Evolutionary conservation across 2,329 filamentous ascomycete species (phyloP), one percentile per base, ranked within the genome.

Genomic region (Fusarium dlaminii): DNA sequence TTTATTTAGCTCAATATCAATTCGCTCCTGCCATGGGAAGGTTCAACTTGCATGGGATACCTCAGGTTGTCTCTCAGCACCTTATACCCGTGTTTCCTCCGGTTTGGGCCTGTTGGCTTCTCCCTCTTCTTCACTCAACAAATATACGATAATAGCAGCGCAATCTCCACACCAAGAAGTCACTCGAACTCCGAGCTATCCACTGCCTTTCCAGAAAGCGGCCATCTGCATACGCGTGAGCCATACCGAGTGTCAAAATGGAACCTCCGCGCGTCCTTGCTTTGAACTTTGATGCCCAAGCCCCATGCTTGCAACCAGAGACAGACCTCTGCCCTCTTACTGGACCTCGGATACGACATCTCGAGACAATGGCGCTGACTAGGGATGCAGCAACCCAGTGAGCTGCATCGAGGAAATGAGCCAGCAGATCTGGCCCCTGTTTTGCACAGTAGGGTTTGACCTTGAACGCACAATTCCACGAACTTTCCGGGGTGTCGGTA

Each of bases 341-440:
- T 65, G 42, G 60, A 67, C 20, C 39, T 45, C 34, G 49, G 30
- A 40, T 63, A 55, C 49, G 48, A 63, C 46, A 54, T 54, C 40
- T 48, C 42, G 55, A 70, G 70, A 63, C 69, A 48, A 68, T 73
- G 67, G 62, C 73, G 73, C 63, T 54, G 48, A 52, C 49, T 68
- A 63, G 46, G 39, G 37, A 45, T 59, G 67, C 58, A 65, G 58
- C 56, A 58, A 49, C 51, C 62, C 54, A 68, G 48, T 13, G 40
- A 55, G 45, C 45, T 70, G 46, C 67, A 63, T 48, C 24, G 20
- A 52, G 45, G 30, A 40, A 32, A 55, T 32, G 49, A 68, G 55
- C n/a, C 46, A 39, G n/a, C 36, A 55, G 34, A 58, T 43, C 42
- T 56, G n/a, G 14, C 48, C 45, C 66, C 57, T 34, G 61, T 34